phyloP scores from a whole-genome alignment of 768 basidiomycete genomes.

The Russula sp. region DNA sequence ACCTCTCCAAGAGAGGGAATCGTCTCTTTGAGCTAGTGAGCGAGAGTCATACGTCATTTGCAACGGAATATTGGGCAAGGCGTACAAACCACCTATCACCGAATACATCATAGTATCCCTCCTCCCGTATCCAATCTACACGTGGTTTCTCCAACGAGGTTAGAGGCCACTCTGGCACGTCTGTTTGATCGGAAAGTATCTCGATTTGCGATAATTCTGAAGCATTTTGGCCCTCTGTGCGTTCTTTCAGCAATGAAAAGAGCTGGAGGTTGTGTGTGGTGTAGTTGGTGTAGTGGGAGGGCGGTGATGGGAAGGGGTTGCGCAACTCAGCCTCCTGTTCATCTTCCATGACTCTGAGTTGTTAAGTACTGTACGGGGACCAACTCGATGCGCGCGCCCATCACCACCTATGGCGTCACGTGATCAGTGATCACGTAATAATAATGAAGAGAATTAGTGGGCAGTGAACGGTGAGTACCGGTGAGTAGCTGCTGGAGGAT shows the following conservation, averaged over 20 bases:
- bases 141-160: slow-evolving; percentile 76
- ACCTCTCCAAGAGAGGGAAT: slow-evolving; percentile 78
- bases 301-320: slow-evolving; percentile 88
- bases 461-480: too few species aligned
- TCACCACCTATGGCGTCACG: too few species aligned
- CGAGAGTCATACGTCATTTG: slow-evolving; percentile 14
- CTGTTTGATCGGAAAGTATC: slow-evolving; percentile 62
- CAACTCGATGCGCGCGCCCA: too few species aligned
- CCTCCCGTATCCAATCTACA: slow-evolving; percentile 87
- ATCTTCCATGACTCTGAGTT: slow-evolving; percentile 48
- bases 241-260: slow-evolving; percentile 58
- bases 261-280: slow-evolving; percentile 70
- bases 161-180: slow-evolving; percentile 77
- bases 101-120: slow-evolving; percentile 76
- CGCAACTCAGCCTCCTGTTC: slow-evolving; percentile 72
- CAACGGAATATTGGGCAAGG: slow-evolving; percentile 13
- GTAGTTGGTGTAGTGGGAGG: slow-evolving; percentile 78
- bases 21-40: slow-evolving; percentile 68
- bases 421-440: too few species aligned
- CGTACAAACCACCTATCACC: slow-evolving; percentile 91
- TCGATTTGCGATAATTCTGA: slow-evolving; percentile 55
- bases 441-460: too few species aligned
- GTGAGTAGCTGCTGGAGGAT: too few species aligned
- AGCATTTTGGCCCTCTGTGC: slow-evolving; percentile 38
- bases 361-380: too few species aligned